Base-by-base conservation (phyloP, 2,329 filamentous ascomycete species). In the Zalaria obscura region DNA sequence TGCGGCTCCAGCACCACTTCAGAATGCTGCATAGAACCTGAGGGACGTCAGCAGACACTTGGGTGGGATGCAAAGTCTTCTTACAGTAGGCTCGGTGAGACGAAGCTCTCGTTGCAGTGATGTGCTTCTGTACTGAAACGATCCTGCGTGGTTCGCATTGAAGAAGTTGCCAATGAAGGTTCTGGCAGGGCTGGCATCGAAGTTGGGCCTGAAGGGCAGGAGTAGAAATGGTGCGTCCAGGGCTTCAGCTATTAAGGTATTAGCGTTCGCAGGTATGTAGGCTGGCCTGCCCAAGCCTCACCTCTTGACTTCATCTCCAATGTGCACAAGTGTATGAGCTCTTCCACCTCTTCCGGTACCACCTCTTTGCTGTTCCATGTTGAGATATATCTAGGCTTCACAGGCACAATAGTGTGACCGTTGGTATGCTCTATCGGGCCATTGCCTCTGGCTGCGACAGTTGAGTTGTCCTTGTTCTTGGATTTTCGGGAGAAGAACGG, bases 1-100 rank as follows among this genome's bases (percentile, higher is more conserved):
- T 69, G 64, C 91, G 78, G 59, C 85, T 88, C 91, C 91, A 98
- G 62, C 89, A 96, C 91, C 91, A 98, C 68, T 96, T 98, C 49
- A 91, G 72, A 35, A 95, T 87, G 53, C 88, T 91, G 49, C 87
- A 88, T 41, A 98, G 75, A 43, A 93, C 87, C 86, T 94, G 44
- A 40, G 36, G 36, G 27, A 5, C 43, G 50, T 56, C 39, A 55
- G 56, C 18, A 18, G 18, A 18, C 18, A 18, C 18, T 18, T 18
- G 18, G 18, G 18, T 18, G 18, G 18, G 18, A 18, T 18, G 18
- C 18, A 18, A 18, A 18, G 18, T 18, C 18, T 37, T 26, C 44
- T 38, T 71, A 95, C 89, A 81, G 94, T 86, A 45, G 89, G 87
- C 62, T 95, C 89, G 26, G 83, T 85, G 67, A 98, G 78, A 48